These are phyloP conservation scores for Corymbia maculata DNA, from an alignment of 345 rosid genomes.

Conservation along the genomic window DNA sequence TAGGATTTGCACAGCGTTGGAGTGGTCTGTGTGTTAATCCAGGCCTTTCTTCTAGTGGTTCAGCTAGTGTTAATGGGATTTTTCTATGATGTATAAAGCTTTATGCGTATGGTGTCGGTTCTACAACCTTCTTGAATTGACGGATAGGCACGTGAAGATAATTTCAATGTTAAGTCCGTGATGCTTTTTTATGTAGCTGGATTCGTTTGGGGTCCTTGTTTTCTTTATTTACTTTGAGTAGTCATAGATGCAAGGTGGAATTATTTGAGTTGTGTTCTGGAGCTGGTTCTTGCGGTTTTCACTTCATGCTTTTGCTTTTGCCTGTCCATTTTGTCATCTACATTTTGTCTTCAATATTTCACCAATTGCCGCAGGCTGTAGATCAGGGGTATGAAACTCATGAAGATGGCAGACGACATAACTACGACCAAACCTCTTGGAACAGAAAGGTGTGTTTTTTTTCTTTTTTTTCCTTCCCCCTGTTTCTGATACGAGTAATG, in stretches of 20 bases:
- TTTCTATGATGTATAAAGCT: neutral
- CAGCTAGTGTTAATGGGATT: neutral
- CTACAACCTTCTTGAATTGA: neutral
- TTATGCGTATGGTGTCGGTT: neutral
- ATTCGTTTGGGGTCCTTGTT: neutral
- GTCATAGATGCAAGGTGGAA: neutral
- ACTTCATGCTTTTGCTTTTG: neutral
- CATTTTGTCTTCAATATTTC: neutral
- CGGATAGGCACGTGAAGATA: neutral
- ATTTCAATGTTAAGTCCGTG: neutral
- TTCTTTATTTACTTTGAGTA: neutral
- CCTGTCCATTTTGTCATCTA: neutral
- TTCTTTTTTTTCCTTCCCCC: neutral
- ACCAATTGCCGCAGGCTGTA: slow-evolving; percentile 9
- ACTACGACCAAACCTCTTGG: slow-evolving; percentile 12
- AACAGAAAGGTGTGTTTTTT: slow-evolving; percentile 14
- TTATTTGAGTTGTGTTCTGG: neutral
- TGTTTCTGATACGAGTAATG: neutral
- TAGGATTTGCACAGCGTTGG: neutral
- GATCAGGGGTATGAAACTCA: slow-evolving; percentile 10
- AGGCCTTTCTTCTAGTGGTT: neutral
- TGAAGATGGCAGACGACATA: slow-evolving; percentile 10
- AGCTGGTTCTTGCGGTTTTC: neutral
- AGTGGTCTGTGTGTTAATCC: neutral
- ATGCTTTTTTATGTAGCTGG: neutral